These are phyloP conservation scores for Arbutus unedo DNA, from an alignment of 148 eudicot genomes.

Conservation along the genomic window DNA sequence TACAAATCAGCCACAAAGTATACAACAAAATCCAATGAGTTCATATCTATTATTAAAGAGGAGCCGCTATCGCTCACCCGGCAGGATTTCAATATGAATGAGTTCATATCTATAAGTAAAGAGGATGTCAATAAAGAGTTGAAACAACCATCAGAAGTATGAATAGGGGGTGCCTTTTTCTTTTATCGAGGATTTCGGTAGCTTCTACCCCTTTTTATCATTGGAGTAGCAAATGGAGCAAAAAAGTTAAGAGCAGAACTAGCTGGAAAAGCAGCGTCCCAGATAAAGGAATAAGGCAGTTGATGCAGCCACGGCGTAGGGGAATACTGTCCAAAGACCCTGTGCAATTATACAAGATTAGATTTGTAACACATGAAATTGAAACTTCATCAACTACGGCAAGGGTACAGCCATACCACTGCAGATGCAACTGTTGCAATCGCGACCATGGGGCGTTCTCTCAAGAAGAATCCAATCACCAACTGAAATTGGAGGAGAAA, in stretches of 20 bases:
- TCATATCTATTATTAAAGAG: not conserved
- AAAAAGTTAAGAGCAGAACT: not conserved
- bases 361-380: not conserved
- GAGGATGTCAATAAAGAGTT: not conserved
- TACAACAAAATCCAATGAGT: not conserved
- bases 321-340: constrained; percentile 81
- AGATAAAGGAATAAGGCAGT: constrained; percentile 67
- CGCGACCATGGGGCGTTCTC: constrained; percentile 84
- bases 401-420: constrained; percentile 47
- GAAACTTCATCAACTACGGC: not conserved
- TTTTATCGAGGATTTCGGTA: not conserved
- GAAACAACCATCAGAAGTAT: not conserved
- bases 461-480: constrained; percentile 68
- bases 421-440: constrained; percentile 85
- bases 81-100: too few species aligned
- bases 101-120: not conserved
- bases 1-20: not conserved
- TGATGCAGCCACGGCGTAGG: constrained; percentile 62
- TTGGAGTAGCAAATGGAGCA: not conserved
- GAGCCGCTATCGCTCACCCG: too few species aligned
- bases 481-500: constrained; percentile 37
- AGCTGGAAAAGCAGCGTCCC: constrained; percentile 46
- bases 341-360: constrained; percentile 24
- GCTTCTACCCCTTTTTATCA: not conserved
- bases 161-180: too few species aligned